These are phyloP conservation scores for Smithsoniella earleae DNA, from an alignment of 163 green algal species.

Conservation along the genomic window DNA sequence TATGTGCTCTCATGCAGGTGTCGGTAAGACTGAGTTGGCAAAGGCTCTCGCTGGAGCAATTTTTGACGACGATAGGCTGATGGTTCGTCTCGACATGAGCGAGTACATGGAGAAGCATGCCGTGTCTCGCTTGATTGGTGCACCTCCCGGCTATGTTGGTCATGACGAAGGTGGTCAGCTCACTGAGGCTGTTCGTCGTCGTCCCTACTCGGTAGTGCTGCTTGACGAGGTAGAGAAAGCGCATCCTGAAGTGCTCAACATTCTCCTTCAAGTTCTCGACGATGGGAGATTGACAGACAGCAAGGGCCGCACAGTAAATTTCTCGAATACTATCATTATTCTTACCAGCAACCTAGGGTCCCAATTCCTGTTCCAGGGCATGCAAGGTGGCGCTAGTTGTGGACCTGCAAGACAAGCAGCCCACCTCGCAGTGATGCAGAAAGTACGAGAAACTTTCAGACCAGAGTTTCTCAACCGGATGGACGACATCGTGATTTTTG, in stretches of 20 bases:
- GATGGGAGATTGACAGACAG: constrained; percentile 78
- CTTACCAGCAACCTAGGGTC: constrained; percentile 80
- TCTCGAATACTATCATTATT: constrained; percentile 82
- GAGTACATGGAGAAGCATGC: constrained; percentile 91
- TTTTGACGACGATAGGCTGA: constrained; percentile 73
- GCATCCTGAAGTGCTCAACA: constrained; percentile 48
- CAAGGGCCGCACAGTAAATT: constrained; percentile 72
- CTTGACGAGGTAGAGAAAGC: constrained; percentile 64
- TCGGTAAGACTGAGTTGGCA: constrained; percentile 93
- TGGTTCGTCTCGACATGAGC: constrained; percentile 54
- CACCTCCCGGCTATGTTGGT: constrained; percentile 84
- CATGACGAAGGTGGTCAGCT: constrained; percentile 79
- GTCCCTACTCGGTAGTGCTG: constrained; percentile 45
- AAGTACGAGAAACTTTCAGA: constrained; percentile 55
- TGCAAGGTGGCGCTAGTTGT: no score
- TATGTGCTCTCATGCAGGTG: constrained; percentile 43
- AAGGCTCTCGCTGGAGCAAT: constrained; percentile 73
- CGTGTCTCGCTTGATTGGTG: constrained; percentile 74
- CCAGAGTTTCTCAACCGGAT: constrained; percentile 64
- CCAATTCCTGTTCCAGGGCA: constrained; percentile 34
- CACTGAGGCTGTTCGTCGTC: constrained; percentile 69
- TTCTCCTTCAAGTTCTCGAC: constrained; percentile 67
- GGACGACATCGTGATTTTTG: constrained; percentile 67
- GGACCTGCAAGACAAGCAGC: no score
- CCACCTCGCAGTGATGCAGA: constrained; percentile 29